Evolutionary conservation across 257 asterid species (phyloP), one percentile per base, ranked within the genome.

Genomic region (Henckelia pumila): DNA sequence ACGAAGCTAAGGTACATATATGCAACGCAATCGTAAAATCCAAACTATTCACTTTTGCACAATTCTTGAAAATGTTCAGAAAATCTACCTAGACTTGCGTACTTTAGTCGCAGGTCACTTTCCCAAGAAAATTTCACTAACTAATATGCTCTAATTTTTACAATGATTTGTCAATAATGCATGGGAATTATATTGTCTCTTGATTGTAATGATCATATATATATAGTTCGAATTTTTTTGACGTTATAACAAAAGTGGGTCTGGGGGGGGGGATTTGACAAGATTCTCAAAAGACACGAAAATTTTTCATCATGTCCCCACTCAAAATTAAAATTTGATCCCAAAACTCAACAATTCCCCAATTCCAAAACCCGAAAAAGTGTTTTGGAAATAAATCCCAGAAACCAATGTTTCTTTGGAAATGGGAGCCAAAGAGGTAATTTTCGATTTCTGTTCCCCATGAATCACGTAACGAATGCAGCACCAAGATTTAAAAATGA

Each of bases 51-150:
- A 66, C 80, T 82, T 76, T 76, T 67, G 73, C 56, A 77, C 70
- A 8, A 56, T 59, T 66, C 66, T 70, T 70, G 74, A 59, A 69
- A 55, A 23, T 57, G 35, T 37, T 26, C 75, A 78, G 67, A 68
- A 70, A 81, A 78, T 83, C 86, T 63, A 78, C 85, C 82, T 80
- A 33, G 83, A 79, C 53, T 62, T 73, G 69, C 33, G 76, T 65
- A 79, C 53, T 66, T 73, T 67, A 52, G 76, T 65, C 64, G 56
- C 55, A 6, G 62, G 59, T 57, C 71, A 56, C 50, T 44, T 73
- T 63, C 66, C 78, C 69, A 67, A 72, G 78, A 67, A 72, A 71
- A 76, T 70, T 75, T 67, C 58, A 22, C 2, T 56, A 14, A 47
- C 6, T 33, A 7, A 55, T 0, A 52, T 8, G 56, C 63, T 2